Conservation (phyloP, 352 stramenopile species). For the Discostella stelligera region DNA sequence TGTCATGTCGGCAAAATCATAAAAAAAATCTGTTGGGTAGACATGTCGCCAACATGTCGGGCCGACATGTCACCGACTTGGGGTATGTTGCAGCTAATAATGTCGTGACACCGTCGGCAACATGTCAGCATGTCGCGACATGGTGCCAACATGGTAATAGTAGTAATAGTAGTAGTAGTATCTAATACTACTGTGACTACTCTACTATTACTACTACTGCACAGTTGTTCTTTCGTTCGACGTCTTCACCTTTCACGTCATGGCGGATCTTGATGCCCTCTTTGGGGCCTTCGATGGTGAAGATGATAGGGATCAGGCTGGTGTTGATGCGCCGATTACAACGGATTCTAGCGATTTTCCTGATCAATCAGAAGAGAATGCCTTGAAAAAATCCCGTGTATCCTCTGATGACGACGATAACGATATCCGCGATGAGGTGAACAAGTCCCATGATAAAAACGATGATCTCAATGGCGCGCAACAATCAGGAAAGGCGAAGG, state of each 20-base stretch:
- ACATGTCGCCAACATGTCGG: too few species aligned
- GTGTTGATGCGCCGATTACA: background rate
- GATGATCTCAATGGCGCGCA: background rate
- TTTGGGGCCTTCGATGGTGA: conserved; percentile 92
- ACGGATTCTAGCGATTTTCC: background rate
- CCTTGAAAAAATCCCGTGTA: conserved; percentile 3
- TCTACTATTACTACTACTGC: too few species aligned
- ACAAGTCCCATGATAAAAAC: conserved; percentile 14
- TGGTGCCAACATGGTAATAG: too few species aligned
- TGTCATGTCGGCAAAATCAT: too few species aligned
- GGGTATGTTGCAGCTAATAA: too few species aligned
- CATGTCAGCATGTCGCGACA: too few species aligned
- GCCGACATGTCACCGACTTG: too few species aligned
- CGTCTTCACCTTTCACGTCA: conserved; percentile 22
- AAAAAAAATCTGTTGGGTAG: too few species aligned
- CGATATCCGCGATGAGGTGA: conserved; percentile 23
- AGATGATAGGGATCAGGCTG: conserved; percentile 59
- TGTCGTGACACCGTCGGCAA: too few species aligned
- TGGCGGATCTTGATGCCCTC: conserved; percentile 88
- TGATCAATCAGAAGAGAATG: background rate
- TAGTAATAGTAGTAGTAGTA: too few species aligned
- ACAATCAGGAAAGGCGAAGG: conserved; percentile 22
- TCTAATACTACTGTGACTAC: too few species aligned
- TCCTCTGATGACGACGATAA: conserved; percentile 14
- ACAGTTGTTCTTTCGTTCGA: too few species aligned